Evolutionary conservation across 768 basidiomycete genomes (phyloP), one percentile per base, ranked within the genome.

Genomic region (Gelatoporia subvermispora): DNA sequence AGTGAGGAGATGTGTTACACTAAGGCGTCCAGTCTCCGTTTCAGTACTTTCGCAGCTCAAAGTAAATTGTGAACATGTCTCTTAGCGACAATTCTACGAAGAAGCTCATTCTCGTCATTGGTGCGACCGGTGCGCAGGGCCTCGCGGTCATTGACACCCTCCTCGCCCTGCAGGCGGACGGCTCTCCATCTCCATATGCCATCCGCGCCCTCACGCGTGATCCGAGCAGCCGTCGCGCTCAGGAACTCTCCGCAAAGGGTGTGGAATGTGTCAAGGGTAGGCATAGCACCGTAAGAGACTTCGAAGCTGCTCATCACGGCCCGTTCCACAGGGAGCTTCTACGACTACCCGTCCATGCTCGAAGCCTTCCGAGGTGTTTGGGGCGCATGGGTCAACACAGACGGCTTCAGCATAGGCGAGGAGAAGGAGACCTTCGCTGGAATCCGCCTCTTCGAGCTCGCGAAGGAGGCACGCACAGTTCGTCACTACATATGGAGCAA

Each of bases 81-180:
- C n/a, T n/a, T n/a, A n/a, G n/a, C n/a, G n/a, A n/a, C n/a, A n/a
- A n/a, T n/a, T n/a, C n/a, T n/a, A n/a, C 48, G 11, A 38, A 38
- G 37, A 72, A 69, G 57, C 55, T 70, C 47, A 71, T 75, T 47
- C 63, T 72, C 39, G 71, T 75, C 39, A 68, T 74, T 17, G 73
- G 73, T 18, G 73, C 68, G 3, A 74, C 73, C 28, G 73, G 73
- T 42, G 72, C 71, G 1, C 73, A 75, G 50, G 73, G 72, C 10
- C 54, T 66, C 47, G 63, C 63, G 16, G 69, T 73, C 46, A 65
- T 72, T 31, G 61, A 68, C 35, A 63, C 64, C 17, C 60, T 73
- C 13, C 64, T 73, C 35, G 58, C 57, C 23, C 62, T 63, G 15
- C 53, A 44, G 42, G 53, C 58, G 16, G 66, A 70, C 35, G 71